Percentiles rank a stretch among this genome's conserved stretches.
These are phyloP conservation scores for Paracoccidioides brasiliensis DNA, from an alignment of 2,329 filamentous ascomycete species.

Conservation along the genomic window DNA sequence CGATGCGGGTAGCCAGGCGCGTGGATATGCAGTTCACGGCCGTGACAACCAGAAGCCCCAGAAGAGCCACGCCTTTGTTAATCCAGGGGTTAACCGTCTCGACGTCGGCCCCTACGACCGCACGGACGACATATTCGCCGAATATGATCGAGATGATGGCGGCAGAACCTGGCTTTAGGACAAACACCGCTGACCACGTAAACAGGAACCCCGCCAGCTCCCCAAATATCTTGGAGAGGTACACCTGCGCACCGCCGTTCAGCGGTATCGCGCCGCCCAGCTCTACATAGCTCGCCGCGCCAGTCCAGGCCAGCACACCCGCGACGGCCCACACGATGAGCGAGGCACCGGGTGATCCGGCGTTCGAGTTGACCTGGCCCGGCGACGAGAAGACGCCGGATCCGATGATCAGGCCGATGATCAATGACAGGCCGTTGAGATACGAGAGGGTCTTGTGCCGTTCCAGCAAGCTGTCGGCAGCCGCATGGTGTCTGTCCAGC, in stretches of 20 bases:
- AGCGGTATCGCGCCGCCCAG: conserved; percentile 89
- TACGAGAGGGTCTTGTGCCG: conserved; percentile 94
- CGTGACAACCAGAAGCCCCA: conserved; percentile 63
- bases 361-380: conserved; percentile 80
- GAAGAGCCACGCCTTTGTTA: conserved; percentile 73
- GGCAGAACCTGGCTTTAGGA: conserved; percentile 82
- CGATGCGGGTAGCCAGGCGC: conserved; percentile 69
- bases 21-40: conserved; percentile 85
- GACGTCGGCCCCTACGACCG: conserved; percentile 73
- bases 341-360: conserved; percentile 79
- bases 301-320: conserved; percentile 90
- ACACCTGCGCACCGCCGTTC: conserved; percentile 88
- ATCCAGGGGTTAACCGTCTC: conserved; percentile 73
- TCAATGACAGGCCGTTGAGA: conserved; percentile 79
- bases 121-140: conserved; percentile 89
- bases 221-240: conserved; percentile 90
- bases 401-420: conserved; percentile 88
- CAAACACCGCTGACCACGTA: conserved; percentile 88
- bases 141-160: conserved; percentile 97
- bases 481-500: conserved; percentile 41
- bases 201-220: conserved; percentile 89
- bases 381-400: conserved; percentile 94
- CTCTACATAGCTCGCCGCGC: conserved; percentile 88
- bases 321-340: conserved; percentile 86
- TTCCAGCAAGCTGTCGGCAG: conserved; percentile 71